Evolutionary conservation across 1,284 basidiomycete genomes (phyloP), one percentile per base, ranked within the genome.

Genomic region (Moesziomyces parantarcticus): DNA sequence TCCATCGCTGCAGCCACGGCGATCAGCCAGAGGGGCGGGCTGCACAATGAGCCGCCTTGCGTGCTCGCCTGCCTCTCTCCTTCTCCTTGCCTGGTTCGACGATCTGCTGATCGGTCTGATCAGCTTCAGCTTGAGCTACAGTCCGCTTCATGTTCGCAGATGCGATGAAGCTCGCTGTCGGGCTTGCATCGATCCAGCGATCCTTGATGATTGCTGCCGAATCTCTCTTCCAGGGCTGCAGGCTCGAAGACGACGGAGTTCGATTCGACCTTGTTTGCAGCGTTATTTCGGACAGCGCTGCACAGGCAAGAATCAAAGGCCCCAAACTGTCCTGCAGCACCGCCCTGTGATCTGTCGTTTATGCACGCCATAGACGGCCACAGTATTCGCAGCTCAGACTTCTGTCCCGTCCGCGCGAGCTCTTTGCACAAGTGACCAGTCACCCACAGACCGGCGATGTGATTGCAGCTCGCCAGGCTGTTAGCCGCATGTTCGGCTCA

Each of bases 341-440:
- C 41, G 41, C 47, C 32, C 50, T 43, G 41, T 57, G 47, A 57
- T 57, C 44, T 44, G 41, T 50, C 55, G 18, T 44, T 44, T 50
- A 13, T 39, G 36, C 36, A 39, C 36, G 36, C 16, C 18, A 3
- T 18, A 4, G 14, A 16, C 11, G 6, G 36, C 36, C 11, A 32
- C 29, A 32, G 29, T 32, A 13, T 13, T 32, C 29, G 29, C 29
- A 10, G 29, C 29, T 32, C 29, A 32, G 29, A 32, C 29, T 32
- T 9, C 7, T 14, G 36, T 39, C 36, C 6, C 6, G 16, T 18
- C 5, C 7, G 36, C 16, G 6, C 36, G 18, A 8, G 36, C 36
- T 39, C 16, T 39, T 39, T 18, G 36, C 36, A 39, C 6, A 39
- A 39, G 16, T 39, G 36, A 39, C 36, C 36, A 39, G 36, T 39